These are phyloP conservation scores for Rhinocladiella mackenziei DNA, from an alignment of 2,329 filamentous ascomycete species.

Conservation along the genomic window DNA sequence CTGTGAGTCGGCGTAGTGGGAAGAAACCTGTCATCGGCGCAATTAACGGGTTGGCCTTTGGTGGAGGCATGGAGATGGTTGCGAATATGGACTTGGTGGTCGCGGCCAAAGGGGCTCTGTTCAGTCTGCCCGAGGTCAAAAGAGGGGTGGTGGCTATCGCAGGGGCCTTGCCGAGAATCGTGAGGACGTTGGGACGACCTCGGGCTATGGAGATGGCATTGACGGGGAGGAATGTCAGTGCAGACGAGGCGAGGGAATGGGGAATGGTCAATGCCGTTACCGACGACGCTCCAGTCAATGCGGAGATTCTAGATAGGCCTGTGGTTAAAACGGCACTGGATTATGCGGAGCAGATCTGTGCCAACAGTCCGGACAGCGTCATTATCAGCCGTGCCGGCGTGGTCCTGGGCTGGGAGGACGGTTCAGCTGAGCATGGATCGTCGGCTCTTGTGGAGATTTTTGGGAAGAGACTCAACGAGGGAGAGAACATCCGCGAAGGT, in stretches of 20 bases:
- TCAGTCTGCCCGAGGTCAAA: constrained; percentile 67
- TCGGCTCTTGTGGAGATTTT: constrained; percentile 55
- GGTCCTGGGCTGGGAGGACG: constrained; percentile 66
- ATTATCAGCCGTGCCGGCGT: constrained; percentile 69
- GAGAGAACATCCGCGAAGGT: constrained; percentile 70
- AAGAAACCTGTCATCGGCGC: constrained; percentile 73
- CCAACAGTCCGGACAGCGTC: constrained; percentile 68
- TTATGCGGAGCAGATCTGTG: constrained; percentile 59
- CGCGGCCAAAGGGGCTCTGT: constrained; percentile 53
- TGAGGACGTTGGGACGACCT: constrained; percentile 62
- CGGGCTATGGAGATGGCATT: constrained; percentile 70
- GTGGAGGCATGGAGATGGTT: constrained; percentile 72
- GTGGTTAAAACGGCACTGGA: constrained; percentile 47
- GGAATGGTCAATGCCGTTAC: constrained; percentile 56
- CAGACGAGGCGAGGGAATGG: constrained; percentile 60
- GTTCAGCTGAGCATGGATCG: constrained; percentile 63
- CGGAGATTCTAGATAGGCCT: constrained; percentile 15
- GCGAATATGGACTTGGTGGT: constrained; percentile 70
- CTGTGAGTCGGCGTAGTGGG: constrained; percentile 54
- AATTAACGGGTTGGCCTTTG: constrained; percentile 69
- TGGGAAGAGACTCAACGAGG: constrained; percentile 39
- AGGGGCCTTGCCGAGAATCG: constrained; percentile 65
- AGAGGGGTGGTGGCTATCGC: constrained; percentile 67
- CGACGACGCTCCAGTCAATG: constrained; percentile 20
- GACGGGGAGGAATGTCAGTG: constrained; percentile 56